Conservation (phyloP, 306 rosid genomes). For the Mucuna pruriens region DNA sequence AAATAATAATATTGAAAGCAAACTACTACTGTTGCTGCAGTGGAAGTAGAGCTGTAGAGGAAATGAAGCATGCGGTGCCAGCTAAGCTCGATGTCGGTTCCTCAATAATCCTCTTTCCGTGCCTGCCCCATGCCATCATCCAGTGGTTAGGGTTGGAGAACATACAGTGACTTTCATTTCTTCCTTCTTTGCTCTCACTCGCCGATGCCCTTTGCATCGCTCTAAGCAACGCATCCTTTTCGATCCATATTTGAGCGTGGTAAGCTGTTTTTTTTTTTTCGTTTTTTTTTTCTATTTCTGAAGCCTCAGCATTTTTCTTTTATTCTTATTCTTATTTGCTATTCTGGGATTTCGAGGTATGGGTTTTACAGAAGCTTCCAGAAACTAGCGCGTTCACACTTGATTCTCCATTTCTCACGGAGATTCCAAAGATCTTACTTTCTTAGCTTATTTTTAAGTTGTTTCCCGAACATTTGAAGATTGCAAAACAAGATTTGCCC, state of each 20-base stretch:
- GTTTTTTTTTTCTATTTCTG: not conserved
- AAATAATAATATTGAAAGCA: too few species aligned
- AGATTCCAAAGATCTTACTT: not conserved
- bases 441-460: not conserved
- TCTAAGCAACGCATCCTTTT: not conserved
- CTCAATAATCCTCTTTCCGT: slow-evolving; percentile 6
- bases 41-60: not conserved
- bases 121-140: not conserved
- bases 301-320: not conserved
- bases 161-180: not conserved
- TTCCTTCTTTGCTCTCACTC: not conserved
- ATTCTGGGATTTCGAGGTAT: not conserved
- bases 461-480: not conserved
- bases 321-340: not conserved
- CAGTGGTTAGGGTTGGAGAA: slow-evolving; percentile 14
- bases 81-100: slow-evolving; percentile 12
- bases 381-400: not conserved
- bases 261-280: not conserved
- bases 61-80: not conserved
- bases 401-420: not conserved
- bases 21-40: too few species aligned
- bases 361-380: slow-evolving; percentile 7
- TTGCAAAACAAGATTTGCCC: not conserved
- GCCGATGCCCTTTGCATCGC: not conserved
- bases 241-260: not conserved